Evolutionary conservation across 2,329 filamentous ascomycete genomes (phyloP).

Genomic region (Neonectria sp.): DNA sequence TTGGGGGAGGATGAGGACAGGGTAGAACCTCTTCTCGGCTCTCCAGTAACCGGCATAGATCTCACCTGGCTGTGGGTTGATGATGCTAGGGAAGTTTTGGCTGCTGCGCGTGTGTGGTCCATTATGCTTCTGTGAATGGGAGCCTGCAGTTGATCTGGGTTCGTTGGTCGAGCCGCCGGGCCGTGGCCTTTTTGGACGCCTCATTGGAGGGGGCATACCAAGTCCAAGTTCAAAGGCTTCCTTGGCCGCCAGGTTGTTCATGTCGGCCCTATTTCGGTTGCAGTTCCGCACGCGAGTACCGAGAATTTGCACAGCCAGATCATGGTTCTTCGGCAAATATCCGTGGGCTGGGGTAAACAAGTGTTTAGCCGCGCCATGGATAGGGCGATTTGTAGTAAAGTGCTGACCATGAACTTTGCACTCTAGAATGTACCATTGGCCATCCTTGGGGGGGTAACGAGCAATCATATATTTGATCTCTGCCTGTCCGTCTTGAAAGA

Average conservation of each 20-base stretch:
- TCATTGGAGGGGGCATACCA: not conserved
- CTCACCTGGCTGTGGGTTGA: not conserved
- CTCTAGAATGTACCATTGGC: constrained; percentile 23
- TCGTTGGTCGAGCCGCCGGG: no score
- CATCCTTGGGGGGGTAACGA: not conserved
- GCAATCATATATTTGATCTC: constrained; percentile 17
- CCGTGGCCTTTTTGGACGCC: not conserved
- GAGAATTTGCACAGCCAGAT: constrained; percentile 5
- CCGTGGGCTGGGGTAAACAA: not conserved
- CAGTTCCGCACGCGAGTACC: constrained; percentile 18
- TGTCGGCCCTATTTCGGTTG: not conserved
- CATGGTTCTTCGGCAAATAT: not conserved
- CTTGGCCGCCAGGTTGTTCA: constrained; percentile 9
- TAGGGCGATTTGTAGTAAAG: constrained; percentile 6
- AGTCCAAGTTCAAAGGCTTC: not conserved
- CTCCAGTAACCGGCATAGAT: constrained; percentile 5
- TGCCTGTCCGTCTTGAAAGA: constrained; percentile 19
- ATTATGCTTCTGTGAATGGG: no score
- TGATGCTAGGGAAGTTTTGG: not conserved
- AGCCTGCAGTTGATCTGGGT: not conserved
- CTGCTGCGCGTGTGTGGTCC: no score
- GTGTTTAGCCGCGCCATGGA: constrained; percentile 19
- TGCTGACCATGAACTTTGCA: constrained; percentile 8
- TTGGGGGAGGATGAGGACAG: constrained; percentile 14
- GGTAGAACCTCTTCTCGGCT: constrained; percentile 2